These are phyloP conservation scores for Cladosporium sp. DNA, from an alignment of 2,329 filamentous ascomycete genomes.

Conservation along the genomic window DNA sequence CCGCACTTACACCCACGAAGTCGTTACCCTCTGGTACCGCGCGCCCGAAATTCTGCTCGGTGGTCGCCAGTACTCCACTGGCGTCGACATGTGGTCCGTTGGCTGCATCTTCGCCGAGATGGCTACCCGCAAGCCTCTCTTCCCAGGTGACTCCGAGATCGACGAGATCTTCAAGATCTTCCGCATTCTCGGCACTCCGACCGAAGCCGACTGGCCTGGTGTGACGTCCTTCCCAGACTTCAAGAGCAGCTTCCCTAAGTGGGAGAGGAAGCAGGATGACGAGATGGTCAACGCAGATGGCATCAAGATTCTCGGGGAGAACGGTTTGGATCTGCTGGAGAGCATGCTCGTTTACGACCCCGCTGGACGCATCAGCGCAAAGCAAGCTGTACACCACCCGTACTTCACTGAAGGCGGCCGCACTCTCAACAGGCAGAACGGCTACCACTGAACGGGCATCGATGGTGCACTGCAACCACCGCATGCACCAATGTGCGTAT, in stretches of 20 bases:
- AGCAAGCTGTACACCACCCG: constrained; percentile 79
- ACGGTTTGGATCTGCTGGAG: constrained; percentile 68
- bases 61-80: constrained; percentile 88
- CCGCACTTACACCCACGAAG: constrained; percentile 91
- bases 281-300: constrained; percentile 64
- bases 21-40: constrained; percentile 92
- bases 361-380: constrained; percentile 82
- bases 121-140: constrained; percentile 90
- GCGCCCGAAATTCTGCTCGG: constrained; percentile 87
- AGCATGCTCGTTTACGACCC: constrained; percentile 83
- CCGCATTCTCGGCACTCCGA: constrained; percentile 77
- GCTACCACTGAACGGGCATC: constrained; percentile 12
- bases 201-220: constrained; percentile 81
- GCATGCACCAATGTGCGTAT: constrained; percentile 1
- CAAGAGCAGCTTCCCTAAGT: constrained; percentile 90
- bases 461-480: background rate
- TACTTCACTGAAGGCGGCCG: constrained; percentile 61
- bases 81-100: constrained; percentile 94
- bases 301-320: constrained; percentile 63
- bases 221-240: constrained; percentile 95
- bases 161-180: constrained; percentile 96
- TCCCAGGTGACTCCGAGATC: constrained; percentile 90
- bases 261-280: constrained; percentile 69
- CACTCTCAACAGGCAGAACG: constrained; percentile 15
- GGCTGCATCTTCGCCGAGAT: constrained; percentile 96